Base-by-base conservation (phyloP, 768 basidiomycete species). In the Galerina sulciceps region DNA sequence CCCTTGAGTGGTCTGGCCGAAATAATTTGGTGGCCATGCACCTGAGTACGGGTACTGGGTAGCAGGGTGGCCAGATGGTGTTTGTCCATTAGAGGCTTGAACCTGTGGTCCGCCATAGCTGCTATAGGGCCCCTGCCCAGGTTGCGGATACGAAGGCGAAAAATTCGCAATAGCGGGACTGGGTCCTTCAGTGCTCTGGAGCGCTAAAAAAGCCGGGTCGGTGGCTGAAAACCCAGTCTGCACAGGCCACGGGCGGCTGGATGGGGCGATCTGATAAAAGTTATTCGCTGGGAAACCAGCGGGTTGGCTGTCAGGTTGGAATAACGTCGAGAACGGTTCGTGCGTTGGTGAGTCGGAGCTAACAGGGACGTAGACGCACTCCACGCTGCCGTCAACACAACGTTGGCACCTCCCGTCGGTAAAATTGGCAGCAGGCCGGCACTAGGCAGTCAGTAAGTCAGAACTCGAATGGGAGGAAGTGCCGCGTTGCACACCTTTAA, bases 401-500 rank as follows among this genome's bases (percentile, higher is more conserved):
- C 55, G 56, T 15, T 50, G 36, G 36, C 59, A 60, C 36, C 35
- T 43, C 38, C 48, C 52, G 11, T 41, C 15, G 34, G 38, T 6
- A 35, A 40, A 15, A 13, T 13, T 46, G 53, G 22, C 17, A 41
- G 17, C 26, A 4, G 46, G 44, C 18, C 60, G 57, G 35, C 56
- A 61, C 57, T 62, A 50, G 23, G n/a, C 18, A n/a, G 18, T n/a
- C 0, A 9, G 43, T 53, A 31, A 56, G n/a, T 44, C n/a, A 23
- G 50, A 20, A 53, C 50, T 36, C 35, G 10, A 22, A 41, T 56
- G 37, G 50, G 35, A 20, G 38, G 41, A 22, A 66, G 23, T 10
- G 14, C 5, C 11, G 8, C 14, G 31, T 35, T 15, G n/a, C 63
- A 37, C 62, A 83, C 85, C 75, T 81, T 85, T 58, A 86, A 77